Percentiles rank a stretch among this genome's conserved stretches.
Conservation (phyloP, 345 rosid species). For the Gossypium mustelinum region DNA sequence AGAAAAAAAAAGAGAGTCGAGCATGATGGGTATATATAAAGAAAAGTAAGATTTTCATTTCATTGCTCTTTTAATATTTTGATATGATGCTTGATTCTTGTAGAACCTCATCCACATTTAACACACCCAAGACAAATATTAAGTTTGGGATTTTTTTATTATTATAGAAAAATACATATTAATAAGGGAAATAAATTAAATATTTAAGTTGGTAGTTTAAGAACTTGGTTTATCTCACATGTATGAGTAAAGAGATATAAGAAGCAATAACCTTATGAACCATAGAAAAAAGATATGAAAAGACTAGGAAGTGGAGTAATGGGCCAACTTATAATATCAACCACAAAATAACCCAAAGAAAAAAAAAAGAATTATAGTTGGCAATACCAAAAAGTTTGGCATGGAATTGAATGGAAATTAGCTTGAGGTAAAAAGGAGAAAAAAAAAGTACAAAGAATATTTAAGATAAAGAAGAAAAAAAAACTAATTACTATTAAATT, state of each 20-base stretch:
- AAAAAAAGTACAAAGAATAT: too few relatives aligned
- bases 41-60: not conserved
- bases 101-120: not conserved
- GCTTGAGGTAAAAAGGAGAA: not conserved
- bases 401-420: not conserved
- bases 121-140: not conserved
- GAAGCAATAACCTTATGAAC: not conserved
- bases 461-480: too few relatives aligned
- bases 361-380: not conserved
- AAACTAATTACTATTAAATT: too few relatives aligned
- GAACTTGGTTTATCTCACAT: not conserved
- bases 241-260: not conserved
- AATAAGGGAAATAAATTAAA: not conserved
- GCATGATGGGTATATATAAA: too few relatives aligned
- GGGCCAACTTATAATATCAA: conserved; percentile 21
- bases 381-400: not conserved
- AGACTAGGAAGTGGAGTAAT: conserved; percentile 3
- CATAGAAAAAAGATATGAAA: not conserved
- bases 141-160: not conserved
- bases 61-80: not conserved
- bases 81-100: not conserved
- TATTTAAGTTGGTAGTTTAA: not conserved
- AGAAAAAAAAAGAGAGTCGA: too few relatives aligned
- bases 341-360: conserved; percentile 18
- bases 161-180: not conserved